A percentile compares a stretch with the other conserved stretches of the same genome.
Evolutionary conservation across 2,329 filamentous ascomycete species (phyloP).

Genomic region (Alternaria consortialis): DNA sequence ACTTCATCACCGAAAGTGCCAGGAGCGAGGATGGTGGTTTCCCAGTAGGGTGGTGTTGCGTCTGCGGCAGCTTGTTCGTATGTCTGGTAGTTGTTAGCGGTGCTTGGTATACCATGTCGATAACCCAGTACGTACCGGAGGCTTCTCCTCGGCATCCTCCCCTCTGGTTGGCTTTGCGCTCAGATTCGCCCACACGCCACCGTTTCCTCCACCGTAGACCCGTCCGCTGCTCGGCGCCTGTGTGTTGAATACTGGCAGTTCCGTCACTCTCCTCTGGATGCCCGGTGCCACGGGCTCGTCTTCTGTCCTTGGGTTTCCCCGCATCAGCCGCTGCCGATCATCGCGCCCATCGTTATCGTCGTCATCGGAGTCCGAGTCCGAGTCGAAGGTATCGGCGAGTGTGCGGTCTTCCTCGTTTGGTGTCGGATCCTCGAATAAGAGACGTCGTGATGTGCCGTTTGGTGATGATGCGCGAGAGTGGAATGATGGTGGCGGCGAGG

Average conservation of each 20-base stretch:
- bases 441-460: constrained; percentile 57
- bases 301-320: constrained; percentile 61
- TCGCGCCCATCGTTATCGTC: constrained; percentile 73
- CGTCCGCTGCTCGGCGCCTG: constrained; percentile 54
- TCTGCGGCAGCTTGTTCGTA: constrained; percentile 99
- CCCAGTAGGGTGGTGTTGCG: constrained; percentile 96
- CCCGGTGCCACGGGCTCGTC: constrained; percentile 42
- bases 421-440: constrained; percentile 63
- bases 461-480: constrained; percentile 82
- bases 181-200: constrained; percentile 96
- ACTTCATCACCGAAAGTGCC: constrained; percentile 94
- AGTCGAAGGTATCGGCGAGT: constrained; percentile 91
- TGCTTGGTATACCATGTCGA: background rate
- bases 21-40: constrained; percentile 95
- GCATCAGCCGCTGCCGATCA: constrained; percentile 86
- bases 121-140: constrained; percentile 74
- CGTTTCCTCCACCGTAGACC: constrained; percentile 78
- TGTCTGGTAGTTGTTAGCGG: constrained; percentile 67
- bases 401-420: constrained; percentile 73
- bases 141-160: constrained; percentile 86
- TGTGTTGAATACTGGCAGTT: constrained; percentile 62
- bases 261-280: constrained; percentile 61
- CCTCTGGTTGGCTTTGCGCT: constrained; percentile 86
- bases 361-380: constrained; percentile 69
- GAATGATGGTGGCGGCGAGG: constrained; percentile 77